Evolutionary conservation across 2,329 filamentous ascomycete species (phyloP), one percentile per base, ranked within the genome.

Genomic region (Thelonectria olida): DNA sequence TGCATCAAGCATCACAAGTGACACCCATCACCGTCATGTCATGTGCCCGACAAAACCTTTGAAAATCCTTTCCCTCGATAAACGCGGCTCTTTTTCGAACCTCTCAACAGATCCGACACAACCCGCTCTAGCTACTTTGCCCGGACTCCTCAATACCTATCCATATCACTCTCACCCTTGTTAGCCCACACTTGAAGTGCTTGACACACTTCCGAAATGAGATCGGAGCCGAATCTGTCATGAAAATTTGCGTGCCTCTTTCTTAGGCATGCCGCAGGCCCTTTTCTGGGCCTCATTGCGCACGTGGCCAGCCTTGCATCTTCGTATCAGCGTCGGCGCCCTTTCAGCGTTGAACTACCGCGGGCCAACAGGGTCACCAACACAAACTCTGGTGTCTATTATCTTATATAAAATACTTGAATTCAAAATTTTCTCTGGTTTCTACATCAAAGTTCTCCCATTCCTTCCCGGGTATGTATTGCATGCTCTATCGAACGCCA

Each of bases 221-320:
- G 13, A 31, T 64, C 65, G 54, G 61, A 55, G 25, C 49, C 57
- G 60, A 55, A 41, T 27, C 20, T 23, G 22, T n/a, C 44, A 13
- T 13, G 20, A 50, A n/a, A 36, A 15, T 45, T 17, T 49, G 25
- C n/a, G 47, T 12, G 25, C 41, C 19, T 22, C 9, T 5, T 22
- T 8, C 20, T 9, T 13, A 22, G 9, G 12, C 9, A 39, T 8
- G 13, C n/a, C 7, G 27, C 8, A 27, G 13, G 4, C n/a, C 7
- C 13, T 44, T 20, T 61, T 41, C 34, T 22, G 31, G 13, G 7
- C 17, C 34, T 45, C 20, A 34, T 28, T 42, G 20, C 34, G 50
- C 38, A 49, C 45, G 23, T 60, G 31, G 42, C 27, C 44, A 55
- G 39, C 44, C 34, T 38, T 59, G 34, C 17, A 15, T 45, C 20